Conservation (phyloP, 331 rosid species). For the Quercus phellos region DNA sequence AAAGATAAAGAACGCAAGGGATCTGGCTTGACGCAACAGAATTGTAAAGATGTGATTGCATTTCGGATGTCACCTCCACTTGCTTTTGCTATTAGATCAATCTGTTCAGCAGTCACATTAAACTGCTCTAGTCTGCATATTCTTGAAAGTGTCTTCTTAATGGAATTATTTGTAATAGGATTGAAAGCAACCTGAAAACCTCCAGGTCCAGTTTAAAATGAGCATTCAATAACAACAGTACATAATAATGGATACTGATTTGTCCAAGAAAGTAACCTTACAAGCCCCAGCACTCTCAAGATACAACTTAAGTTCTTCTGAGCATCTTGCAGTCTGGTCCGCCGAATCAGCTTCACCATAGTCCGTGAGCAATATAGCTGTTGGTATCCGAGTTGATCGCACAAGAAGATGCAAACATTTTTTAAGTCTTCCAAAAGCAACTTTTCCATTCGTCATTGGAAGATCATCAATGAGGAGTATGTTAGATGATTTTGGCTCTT, state of each 20-base stretch:
- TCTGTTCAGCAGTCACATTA: slow-evolving; percentile 50
- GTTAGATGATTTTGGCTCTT: slow-evolving; percentile 56
- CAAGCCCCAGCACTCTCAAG: slow-evolving; percentile 90
- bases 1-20: slow-evolving; percentile 41
- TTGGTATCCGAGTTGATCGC: slow-evolving; percentile 63
- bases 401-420: slow-evolving; percentile 64
- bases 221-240: slow-evolving; percentile 15
- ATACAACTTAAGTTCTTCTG: slow-evolving; percentile 58
- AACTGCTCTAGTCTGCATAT: slow-evolving; percentile 69
- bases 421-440: slow-evolving; percentile 60
- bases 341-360: slow-evolving; percentile 63
- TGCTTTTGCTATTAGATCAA: slow-evolving; percentile 72
- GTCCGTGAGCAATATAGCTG: slow-evolving; percentile 73
- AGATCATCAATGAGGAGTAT: slow-evolving; percentile 84
- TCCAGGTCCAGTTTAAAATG: slow-evolving; percentile 18
- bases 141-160: slow-evolving; percentile 61
- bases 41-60: slow-evolving; percentile 86
- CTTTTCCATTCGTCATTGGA: slow-evolving; percentile 66
- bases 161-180: slow-evolving; percentile 71
- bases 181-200: slow-evolving; percentile 81
- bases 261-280: slow-evolving; percentile 79
- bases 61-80: slow-evolving; percentile 96
- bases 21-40: slow-evolving; percentile 63
- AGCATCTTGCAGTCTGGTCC: slow-evolving; percentile 45
- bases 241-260: slow-evolving; percentile 7